These are phyloP conservation scores for Russula sp. DNA, from an alignment of 768 basidiomycete genomes.

Conservation along the genomic window DNA sequence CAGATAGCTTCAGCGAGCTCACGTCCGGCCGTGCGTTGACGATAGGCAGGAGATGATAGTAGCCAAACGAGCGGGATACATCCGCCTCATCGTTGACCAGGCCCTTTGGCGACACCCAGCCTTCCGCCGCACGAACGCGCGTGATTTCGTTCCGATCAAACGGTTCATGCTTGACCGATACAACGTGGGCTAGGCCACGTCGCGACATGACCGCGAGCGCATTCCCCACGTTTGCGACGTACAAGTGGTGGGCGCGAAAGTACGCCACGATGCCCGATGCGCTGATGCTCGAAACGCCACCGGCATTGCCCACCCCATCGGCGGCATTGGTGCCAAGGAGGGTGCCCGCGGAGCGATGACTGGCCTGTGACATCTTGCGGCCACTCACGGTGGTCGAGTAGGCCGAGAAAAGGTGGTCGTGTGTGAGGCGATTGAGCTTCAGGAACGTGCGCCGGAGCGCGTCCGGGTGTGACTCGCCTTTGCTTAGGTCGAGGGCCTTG, in stretches of 20 bases:
- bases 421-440: slow-evolving; percentile 72
- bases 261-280: slow-evolving; percentile 86
- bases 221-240: slow-evolving; percentile 86
- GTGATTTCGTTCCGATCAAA: slow-evolving; percentile 78
- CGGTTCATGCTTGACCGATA: slow-evolving; percentile 83
- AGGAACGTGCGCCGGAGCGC: slow-evolving; percentile 86
- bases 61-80: slow-evolving; percentile 90
- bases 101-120: slow-evolving; percentile 89
- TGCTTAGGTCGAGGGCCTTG: slow-evolving; percentile 33
- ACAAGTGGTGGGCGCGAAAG: slow-evolving; percentile 67
- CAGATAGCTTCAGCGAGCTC: slow-evolving; percentile 55
- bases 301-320: slow-evolving; percentile 23
- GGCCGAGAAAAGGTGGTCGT: slow-evolving; percentile 52
- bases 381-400: slow-evolving; percentile 26
- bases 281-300: slow-evolving; percentile 54
- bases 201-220: slow-evolving; percentile 80
- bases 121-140: slow-evolving; percentile 87
- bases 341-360: slow-evolving; percentile 18
- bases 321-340: slow-evolving; percentile 33
- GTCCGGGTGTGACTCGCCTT: slow-evolving; percentile 53
- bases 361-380: slow-evolving; percentile 72
- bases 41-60: slow-evolving; percentile 81
- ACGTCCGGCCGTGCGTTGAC: slow-evolving; percentile 87
- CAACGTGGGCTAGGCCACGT: slow-evolving; percentile 60
- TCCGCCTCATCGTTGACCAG: slow-evolving; percentile 88